phyloP scores from a whole-genome alignment of 2,329 filamentous ascomycete species.

The Pseudogymnoascus sp. region DNA sequence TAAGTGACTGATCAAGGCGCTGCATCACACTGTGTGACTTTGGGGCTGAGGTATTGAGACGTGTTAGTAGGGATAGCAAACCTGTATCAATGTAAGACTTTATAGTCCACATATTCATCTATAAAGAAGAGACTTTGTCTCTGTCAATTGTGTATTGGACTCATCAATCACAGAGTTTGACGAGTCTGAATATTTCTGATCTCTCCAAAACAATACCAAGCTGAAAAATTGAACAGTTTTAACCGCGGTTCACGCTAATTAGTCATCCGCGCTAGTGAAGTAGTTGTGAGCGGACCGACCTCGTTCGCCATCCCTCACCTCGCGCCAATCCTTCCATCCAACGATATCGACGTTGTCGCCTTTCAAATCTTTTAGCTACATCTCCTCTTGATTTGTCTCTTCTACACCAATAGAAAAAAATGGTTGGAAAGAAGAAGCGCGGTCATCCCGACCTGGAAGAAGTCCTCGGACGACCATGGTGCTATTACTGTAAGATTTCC shows the following conservation, averaged over 20 bases:
- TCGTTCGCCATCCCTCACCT: constrained; percentile 7
- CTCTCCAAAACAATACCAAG: neutral
- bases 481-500: constrained; percentile 74
- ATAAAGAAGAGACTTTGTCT: neutral
- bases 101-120: neutral
- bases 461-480: constrained; percentile 82
- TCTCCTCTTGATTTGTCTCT: neutral
- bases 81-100: neutral
- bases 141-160: neutral
- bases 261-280: constrained; percentile 8
- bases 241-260: neutral
- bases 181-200: neutral
- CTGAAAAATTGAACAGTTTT: constrained; percentile 4
- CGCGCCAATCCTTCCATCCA: neutral
- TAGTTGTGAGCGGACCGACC: neutral
- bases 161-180: neutral
- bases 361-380: neutral
- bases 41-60: neutral
- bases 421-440: constrained; percentile 87
- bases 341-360: neutral
- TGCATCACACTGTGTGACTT: constrained; percentile 17
- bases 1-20: constrained; percentile 38
- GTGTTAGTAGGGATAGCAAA: constrained; percentile 1
- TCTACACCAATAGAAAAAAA: constrained; percentile 20
- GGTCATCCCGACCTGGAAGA: constrained; percentile 82